These are phyloP conservation scores for Massarina eburnea DNA, from an alignment of 2,329 filamentous ascomycete genomes.

Conservation along the genomic window DNA sequence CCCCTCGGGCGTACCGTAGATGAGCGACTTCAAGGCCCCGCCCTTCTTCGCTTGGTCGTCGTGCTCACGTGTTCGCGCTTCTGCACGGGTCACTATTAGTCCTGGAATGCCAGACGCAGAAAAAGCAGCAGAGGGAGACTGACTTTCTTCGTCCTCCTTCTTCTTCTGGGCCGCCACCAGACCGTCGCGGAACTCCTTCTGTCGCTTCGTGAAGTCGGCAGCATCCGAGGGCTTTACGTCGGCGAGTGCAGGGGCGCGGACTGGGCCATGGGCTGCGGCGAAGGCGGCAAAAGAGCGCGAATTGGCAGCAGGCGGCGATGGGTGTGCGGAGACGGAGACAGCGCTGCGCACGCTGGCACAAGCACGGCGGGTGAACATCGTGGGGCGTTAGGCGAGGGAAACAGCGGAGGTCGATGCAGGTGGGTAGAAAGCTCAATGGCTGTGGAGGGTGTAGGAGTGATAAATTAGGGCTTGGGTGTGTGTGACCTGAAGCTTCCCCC, in stretches of 20 bases:
- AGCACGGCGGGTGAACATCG: slow-evolving; percentile 36
- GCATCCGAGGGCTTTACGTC: slow-evolving; percentile 77
- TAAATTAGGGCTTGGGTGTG: not conserved
- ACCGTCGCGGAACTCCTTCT: slow-evolving; percentile 83
- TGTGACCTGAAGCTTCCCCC: not conserved
- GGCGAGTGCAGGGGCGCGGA: slow-evolving; percentile 68
- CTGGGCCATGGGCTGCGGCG: slow-evolving; percentile 25
- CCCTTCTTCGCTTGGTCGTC: slow-evolving; percentile 63
- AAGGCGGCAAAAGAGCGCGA: slow-evolving; percentile 33
- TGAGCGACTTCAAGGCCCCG: slow-evolving; percentile 77
- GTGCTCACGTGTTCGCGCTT: slow-evolving; percentile 62
- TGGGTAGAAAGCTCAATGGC: not conserved
- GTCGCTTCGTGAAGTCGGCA: slow-evolving; percentile 76
- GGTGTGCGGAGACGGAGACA: slow-evolving; percentile 15
- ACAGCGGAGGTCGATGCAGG: not conserved
- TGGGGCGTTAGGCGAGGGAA: slow-evolving; percentile 8
- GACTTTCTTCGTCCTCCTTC: slow-evolving; percentile 83
- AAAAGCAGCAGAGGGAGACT: slow-evolving; percentile 53
- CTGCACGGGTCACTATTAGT: slow-evolving; percentile 52
- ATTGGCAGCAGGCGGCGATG: slow-evolving; percentile 5
- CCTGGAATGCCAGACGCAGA: slow-evolving; percentile 53
- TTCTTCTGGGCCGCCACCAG: slow-evolving; percentile 73
- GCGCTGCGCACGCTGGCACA: slow-evolving; percentile 29
- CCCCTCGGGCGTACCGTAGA: slow-evolving; percentile 96
- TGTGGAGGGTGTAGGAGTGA: not conserved